A percentile compares a stretch with the other conserved stretches of the same genome.
phyloP scores from a whole-genome alignment of 2,329 filamentous ascomycete species.

The Fusarium poae region DNA sequence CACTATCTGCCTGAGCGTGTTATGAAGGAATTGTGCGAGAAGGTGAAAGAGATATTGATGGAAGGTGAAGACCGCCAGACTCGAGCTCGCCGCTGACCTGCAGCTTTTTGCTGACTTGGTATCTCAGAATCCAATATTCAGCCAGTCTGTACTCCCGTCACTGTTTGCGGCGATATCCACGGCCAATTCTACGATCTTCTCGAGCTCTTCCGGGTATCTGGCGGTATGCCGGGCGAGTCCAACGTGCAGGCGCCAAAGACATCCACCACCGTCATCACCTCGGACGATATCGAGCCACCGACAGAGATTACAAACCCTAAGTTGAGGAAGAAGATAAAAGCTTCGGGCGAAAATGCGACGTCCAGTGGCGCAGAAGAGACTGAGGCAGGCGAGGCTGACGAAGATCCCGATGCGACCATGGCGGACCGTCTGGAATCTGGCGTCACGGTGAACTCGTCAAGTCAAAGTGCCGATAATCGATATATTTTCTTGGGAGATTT shows the following conservation, averaged over 20 bases:
- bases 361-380: slow-evolving; percentile 67
- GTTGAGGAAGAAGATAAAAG: slow-evolving; percentile 84
- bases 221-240: slow-evolving; percentile 92
- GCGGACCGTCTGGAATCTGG: slow-evolving; percentile 53
- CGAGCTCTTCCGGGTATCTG: slow-evolving; percentile 95
- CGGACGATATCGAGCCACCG: slow-evolving; percentile 93
- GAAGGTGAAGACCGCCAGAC: slow-evolving; percentile 72
- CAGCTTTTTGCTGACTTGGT: slow-evolving; percentile 34
- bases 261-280: slow-evolving; percentile 80
- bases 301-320: slow-evolving; percentile 90
- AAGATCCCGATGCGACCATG: slow-evolving; percentile 49
- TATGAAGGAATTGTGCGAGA: slow-evolving; percentile 99
- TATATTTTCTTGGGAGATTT: slow-evolving; percentile 85
- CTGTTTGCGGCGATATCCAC: slow-evolving; percentile 97
- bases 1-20: slow-evolving; percentile 95
- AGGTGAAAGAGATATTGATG: slow-evolving; percentile 99
- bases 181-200: slow-evolving; percentile 98
- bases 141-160: slow-evolving; percentile 95
- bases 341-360: slow-evolving; percentile 50
- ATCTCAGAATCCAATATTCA: slow-evolving; percentile 93
- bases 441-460: slow-evolving; percentile 53
- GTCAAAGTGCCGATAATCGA: slow-evolving; percentile 66
- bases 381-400: slow-evolving; percentile 59
- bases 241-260: slow-evolving; percentile 77
- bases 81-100: slow-evolving; percentile 4